Percentiles rank a stretch among this genome's conserved stretches.
Evolutionary conservation across 208 protist genomes (phyloP).

Genomic region (Strigomonas galati): DNA sequence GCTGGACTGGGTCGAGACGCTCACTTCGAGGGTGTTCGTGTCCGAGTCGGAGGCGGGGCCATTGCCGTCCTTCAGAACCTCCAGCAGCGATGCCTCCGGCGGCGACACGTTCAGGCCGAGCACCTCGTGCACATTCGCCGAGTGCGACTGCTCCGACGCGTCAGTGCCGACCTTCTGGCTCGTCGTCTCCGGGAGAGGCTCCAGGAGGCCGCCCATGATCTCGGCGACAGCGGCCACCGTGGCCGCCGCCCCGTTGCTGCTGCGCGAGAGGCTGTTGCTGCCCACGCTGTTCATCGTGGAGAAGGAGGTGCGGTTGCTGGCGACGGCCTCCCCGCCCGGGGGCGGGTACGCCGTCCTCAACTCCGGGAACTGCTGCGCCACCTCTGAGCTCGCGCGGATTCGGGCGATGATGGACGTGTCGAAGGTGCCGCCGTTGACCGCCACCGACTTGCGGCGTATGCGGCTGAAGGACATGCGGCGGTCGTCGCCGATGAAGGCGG

Average conservation of each 20-base stretch:
- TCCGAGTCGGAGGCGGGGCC: background rate
- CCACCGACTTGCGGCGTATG: constrained; percentile 5
- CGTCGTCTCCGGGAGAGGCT: background rate
- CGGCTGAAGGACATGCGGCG: background rate
- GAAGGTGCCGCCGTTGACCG: background rate
- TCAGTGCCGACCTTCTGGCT: background rate
- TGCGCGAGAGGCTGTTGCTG: background rate
- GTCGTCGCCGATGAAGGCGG: background rate
- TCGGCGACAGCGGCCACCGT: background rate
- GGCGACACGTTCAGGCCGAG: constrained; percentile 3
- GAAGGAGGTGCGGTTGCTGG: background rate
- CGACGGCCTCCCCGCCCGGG: background rate
- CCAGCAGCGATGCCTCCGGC: constrained; percentile 9
- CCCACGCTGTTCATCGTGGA: background rate
- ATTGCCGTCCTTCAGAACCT: background rate
- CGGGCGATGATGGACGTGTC: background rate
- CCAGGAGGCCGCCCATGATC: background rate
- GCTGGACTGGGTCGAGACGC: background rate
- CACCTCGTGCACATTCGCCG: background rate
- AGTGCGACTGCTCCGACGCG: background rate
- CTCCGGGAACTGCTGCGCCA: background rate
- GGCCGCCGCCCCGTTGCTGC: background rate
- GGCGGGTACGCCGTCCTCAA: background rate
- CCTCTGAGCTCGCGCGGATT: background rate
- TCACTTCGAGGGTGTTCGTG: background rate